These are phyloP conservation scores for Syzygium aromaticum DNA, from an alignment of 345 rosid species.

Conservation along the genomic window DNA sequence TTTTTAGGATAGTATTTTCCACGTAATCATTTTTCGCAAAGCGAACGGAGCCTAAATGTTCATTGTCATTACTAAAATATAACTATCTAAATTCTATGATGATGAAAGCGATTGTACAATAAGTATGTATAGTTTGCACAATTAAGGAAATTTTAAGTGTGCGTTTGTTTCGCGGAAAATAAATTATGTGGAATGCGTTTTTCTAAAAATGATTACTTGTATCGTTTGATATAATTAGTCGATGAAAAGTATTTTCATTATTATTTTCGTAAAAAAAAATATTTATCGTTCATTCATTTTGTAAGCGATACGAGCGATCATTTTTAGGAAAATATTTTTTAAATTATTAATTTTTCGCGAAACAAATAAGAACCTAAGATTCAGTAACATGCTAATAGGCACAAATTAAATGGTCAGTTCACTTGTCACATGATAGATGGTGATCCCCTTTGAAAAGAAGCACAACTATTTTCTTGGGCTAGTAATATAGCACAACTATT, in stretches of 20 bases:
- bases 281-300: too few species aligned
- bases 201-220: too few species aligned
- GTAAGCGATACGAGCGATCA: too few species aligned
- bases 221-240: too few species aligned
- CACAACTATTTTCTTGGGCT: not conserved
- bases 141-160: too few species aligned
- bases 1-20: not conserved
- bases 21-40: not conserved
- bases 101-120: not conserved
- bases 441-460: not conserved
- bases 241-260: too few species aligned
- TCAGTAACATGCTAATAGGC: not conserved
- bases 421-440: not conserved
- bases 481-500: not conserved
- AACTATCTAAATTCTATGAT: not conserved
- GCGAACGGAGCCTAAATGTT: not conserved
- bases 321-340: too few species aligned
- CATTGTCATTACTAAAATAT: not conserved
- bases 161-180: too few species aligned
- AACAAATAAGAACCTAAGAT: not conserved
- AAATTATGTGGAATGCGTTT: too few species aligned
- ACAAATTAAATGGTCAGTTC: not conserved
- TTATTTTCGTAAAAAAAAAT: too few species aligned
- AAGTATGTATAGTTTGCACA: not conserved
- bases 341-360: too few species aligned